Percentiles rank a stretch among this genome's conserved stretches.
phyloP scores from a whole-genome alignment of 192 early-diverging fungal species.

The Allomyces macrogynus region DNA sequence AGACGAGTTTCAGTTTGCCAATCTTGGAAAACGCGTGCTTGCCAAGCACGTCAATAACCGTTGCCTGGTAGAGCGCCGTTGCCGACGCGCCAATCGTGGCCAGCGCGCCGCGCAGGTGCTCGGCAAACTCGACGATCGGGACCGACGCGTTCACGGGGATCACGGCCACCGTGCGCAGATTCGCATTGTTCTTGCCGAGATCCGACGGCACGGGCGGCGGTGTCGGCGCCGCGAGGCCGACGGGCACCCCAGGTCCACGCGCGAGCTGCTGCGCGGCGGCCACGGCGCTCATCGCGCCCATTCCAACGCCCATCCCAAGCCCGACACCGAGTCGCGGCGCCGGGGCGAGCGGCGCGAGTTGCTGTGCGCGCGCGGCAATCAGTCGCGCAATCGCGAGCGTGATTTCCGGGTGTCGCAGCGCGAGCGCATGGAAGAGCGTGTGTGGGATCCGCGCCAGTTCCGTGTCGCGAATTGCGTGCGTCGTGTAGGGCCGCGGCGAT shows the following conservation, averaged over 20 bases:
- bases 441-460: conserved; percentile 91
- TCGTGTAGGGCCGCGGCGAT: conserved; percentile 49
- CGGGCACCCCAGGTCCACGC: conserved; percentile 6
- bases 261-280: conserved; percentile 4
- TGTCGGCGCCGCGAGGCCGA: conserved; percentile 5
- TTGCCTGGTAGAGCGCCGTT: conserved; percentile 57
- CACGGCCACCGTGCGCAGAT: conserved; percentile 86
- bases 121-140: conserved; percentile 74
- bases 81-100: conserved; percentile 42
- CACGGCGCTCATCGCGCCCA: background rate
- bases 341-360: conserved; percentile 17
- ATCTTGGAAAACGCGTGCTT: conserved; percentile 78
- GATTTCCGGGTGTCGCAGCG: conserved; percentile 70
- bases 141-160: conserved; percentile 65
- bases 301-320: conserved; percentile 3
- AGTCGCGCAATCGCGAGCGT: conserved; percentile 78
- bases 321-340: conserved; percentile 9
- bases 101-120: conserved; percentile 53
- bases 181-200: conserved; percentile 64
- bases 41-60: conserved; percentile 61
- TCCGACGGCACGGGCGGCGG: conserved; percentile 12
- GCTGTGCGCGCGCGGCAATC: conserved; percentile 51
- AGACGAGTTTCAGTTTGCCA: conserved; percentile 75
- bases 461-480: conserved; percentile 94
- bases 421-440: conserved; percentile 81